Base-by-base conservation (phyloP, 805 yeast species). In the Schizosaccharomyces cryophilus region DNA sequence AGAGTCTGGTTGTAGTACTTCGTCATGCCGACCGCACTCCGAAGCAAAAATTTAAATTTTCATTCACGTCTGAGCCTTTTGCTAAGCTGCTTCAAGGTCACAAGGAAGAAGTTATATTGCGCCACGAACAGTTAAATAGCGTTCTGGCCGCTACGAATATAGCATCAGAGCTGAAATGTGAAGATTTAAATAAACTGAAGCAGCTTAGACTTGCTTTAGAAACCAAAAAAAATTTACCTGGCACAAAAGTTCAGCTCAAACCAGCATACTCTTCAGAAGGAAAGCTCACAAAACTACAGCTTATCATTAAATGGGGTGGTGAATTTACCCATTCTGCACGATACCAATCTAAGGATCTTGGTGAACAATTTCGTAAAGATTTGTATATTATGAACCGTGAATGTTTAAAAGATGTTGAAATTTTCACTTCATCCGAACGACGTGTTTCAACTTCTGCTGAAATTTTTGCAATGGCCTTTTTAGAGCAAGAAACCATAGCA, bases 1-100 rank as follows among this genome's bases (percentile, higher is more conserved):
- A 93, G 71, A 96, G 96, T 19, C 74, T 86, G 73, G 95, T 93
- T 11, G 78, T 85, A 19, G 94, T 90, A 35, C 84, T 93, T 61
- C 81, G 99, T 66, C 99, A 93, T 72, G 99, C 97, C 6, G 99
- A 93, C 70, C 80, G 99, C 70, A 93, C 99, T 0, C 99, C 99
- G 17, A 93, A 93, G 71, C 98, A 93, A 73, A 93, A 93, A 71
- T 87, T 93, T 74, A 93, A 93, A 70, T 94, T 87, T 72, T 88
- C 96, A 0, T 93, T 93, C 75, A 83, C 84, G 65, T 83, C 95
- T 1, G 89, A 87, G 5, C 77, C 87, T 11, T 93, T 93, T 68
- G 81, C 88, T 55, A 86, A 93, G 0, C 72, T 93, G 62, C 74
- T 93, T 65, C 90, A 90, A 71, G 97, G 96, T 2, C 95, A 93